Evolutionary conservation across 2,329 filamentous ascomycete genomes (phyloP), one percentile per base, ranked within the genome.

Genomic region (Pleomassaria siparia): DNA sequence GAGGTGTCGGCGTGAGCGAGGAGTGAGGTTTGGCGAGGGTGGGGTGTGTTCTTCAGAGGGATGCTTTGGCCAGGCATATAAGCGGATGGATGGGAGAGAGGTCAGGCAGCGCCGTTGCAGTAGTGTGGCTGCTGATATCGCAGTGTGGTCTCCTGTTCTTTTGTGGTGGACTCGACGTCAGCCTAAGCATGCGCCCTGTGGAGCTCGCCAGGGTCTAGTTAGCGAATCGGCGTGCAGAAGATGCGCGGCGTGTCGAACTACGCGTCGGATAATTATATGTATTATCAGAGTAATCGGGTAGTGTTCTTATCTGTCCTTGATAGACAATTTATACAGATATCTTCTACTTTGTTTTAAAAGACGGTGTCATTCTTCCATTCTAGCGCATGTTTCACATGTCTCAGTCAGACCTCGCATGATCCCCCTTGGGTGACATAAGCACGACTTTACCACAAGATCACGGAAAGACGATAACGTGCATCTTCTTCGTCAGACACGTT

Each of bases 21-120:
- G 43, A 49, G 46, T 46, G 53, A 47, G 43, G 51, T 57, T 48
- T 49, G 54, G 46, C 20, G 55, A 50, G 24, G 52, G 47, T 49
- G 47, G 32, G 30, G 52, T 40, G 60, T 59, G 51, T 63, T 65
- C 58, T 60, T 54, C 20, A 70, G 62, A 8, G 66, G 66, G 40
- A 69, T 69, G 46, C 61, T 65, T 54, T 69, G 62, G 28, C 16
- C 18, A 62, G 65, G 64, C 67, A 70, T 70, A 58, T 60, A 66
- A 60, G 65, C 64, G 60, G 55, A 44, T 58, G 50, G 46, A 40
- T 39, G 32, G 44, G 18, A 32, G 37, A 44, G 36, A 16, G 55
- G 58, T 37, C 49, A 54, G 46, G 47, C 39, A 37, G 49, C 43
- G 44, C 43, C 43, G 40, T 30, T 41, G 42, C 50, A 37, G 40